phyloP scores from a whole-genome alignment of 2,329 filamentous ascomycete species.

The Cordyceps fumosorosea region DNA sequence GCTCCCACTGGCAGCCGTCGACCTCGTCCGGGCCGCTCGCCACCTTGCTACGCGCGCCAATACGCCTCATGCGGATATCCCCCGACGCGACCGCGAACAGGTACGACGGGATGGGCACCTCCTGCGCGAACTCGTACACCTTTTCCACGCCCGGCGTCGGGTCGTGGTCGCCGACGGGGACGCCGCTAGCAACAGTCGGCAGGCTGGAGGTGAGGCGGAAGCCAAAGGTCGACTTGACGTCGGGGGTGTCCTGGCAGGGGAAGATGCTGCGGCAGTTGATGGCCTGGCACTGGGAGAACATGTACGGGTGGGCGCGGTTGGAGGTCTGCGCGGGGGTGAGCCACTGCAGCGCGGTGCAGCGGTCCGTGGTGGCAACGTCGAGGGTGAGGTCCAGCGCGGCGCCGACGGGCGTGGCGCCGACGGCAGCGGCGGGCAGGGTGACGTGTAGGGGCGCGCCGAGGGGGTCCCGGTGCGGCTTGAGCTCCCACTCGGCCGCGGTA shows the following conservation, averaged over 20 bases:
- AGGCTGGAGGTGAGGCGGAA: conserved; percentile 83
- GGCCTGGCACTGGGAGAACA: conserved; percentile 97
- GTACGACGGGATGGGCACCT: conserved; percentile 88
- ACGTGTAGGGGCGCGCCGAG: conserved; percentile 68
- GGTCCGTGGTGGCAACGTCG: conserved; percentile 70
- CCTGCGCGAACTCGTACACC: conserved; percentile 81
- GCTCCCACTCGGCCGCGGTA: conserved; percentile 50
- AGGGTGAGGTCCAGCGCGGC: conserved; percentile 53
- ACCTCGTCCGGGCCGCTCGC: conserved; percentile 86
- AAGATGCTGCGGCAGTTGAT: conserved; percentile 92
- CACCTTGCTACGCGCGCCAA: conserved; percentile 79
- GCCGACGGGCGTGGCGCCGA: conserved; percentile 44
- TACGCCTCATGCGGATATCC: conserved; percentile 77
- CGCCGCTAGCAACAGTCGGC: conserved; percentile 85
- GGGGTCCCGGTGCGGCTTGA: conserved; percentile 64
- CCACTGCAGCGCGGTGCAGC: conserved; percentile 93
- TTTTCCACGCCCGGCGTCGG: conserved; percentile 43
- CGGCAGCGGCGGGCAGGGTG: conserved; percentile 45
- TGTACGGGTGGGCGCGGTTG: conserved; percentile 92
- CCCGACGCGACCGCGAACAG: conserved; percentile 87
- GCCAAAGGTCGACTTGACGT: conserved; percentile 90
- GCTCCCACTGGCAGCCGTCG: conserved; percentile 77
- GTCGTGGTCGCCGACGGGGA: conserved; percentile 45
- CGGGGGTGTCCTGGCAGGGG: conserved; percentile 94
- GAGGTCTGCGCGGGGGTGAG: conserved; percentile 87